Evolutionary conservation across 345 rosid species (phyloP).

Genomic region (Salix exigua): DNA sequence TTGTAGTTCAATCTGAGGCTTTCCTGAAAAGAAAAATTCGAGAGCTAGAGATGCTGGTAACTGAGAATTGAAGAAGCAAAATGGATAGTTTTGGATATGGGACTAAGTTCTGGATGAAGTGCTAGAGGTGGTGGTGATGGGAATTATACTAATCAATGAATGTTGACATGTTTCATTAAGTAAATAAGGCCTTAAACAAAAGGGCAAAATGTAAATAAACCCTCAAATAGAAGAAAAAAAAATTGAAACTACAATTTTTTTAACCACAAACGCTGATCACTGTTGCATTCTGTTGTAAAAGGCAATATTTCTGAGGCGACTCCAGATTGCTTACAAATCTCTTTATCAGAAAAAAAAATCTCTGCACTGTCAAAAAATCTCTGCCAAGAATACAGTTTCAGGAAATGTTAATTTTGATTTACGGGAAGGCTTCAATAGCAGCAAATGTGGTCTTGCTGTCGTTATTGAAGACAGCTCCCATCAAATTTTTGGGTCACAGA

Average conservation of each 20-base stretch:
- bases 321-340: constrained; percentile 53
- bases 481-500: constrained; percentile 71
- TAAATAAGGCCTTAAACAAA: no score
- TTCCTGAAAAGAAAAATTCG: background rate
- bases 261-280: background rate
- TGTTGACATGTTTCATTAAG: no score
- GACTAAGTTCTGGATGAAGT: background rate
- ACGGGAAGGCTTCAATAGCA: constrained; percentile 66
- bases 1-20: background rate
- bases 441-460: constrained; percentile 62
- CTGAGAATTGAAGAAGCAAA: background rate
- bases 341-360: constrained; percentile 60
- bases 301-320: constrained; percentile 65
- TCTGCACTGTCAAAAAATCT: constrained; percentile 57
- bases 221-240: background rate
- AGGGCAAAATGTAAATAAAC: background rate
- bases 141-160: background rate
- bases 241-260: background rate
- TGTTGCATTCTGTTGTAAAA: constrained; percentile 12
- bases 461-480: constrained; percentile 61
- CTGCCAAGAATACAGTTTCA: constrained; percentile 54
- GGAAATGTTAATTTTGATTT: constrained; percentile 64
- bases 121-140: background rate
- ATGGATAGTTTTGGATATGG: no score
- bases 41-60: background rate